Base-by-base conservation (phyloP, 2,329 filamentous ascomycete genomes). In the Raffaelea arxii region DNA sequence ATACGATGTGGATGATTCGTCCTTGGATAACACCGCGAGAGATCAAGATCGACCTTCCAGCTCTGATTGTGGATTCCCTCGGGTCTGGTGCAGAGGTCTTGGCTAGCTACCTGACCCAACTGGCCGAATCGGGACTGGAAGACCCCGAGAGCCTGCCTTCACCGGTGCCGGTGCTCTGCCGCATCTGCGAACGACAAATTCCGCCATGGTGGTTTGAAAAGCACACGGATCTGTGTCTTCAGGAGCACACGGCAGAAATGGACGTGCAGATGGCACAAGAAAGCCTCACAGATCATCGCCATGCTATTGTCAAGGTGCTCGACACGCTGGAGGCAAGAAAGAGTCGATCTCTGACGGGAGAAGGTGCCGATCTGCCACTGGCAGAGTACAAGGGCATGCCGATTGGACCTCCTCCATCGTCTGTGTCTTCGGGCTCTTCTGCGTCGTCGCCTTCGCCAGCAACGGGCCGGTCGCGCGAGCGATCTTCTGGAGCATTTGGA, bases 171-270 rank as follows among this genome's bases (percentile, higher is more conserved):
- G 84, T 97, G 4, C 77, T 98, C 16, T 98, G 92, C 64, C 88
- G 92, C 44, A 97, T 98, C 46, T 98, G 92, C 63, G 92, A 98
- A 62, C 86, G 92, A 46, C 88, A 96, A 52, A 97, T 98, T 50
- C 88, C 88, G 4, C 89, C 91, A 1, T 98, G 92, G 92, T 98
- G 92, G 94, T 98, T 98, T 56, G 92, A 98, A 66, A 98, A 97
- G 64, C 92, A 98, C 62, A 95, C 91, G 2, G 94, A 98, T 58
- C 70, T 97, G 19, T 98, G 92, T 59, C 72, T 96, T 46, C 90
- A 97, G 61, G 92, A 98, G 62, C 92, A 98, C 60, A 83, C 86
- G 44, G 91, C 92, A 1, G 92, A 98, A 62, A 94, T 96, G 86
- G 91, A 97, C 56, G 89, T 98, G 4, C 91, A 98, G 61, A 84